Conservation (phyloP, 2,329 filamentous ascomycete species). For the Raffaelea ambrosiae region DNA sequence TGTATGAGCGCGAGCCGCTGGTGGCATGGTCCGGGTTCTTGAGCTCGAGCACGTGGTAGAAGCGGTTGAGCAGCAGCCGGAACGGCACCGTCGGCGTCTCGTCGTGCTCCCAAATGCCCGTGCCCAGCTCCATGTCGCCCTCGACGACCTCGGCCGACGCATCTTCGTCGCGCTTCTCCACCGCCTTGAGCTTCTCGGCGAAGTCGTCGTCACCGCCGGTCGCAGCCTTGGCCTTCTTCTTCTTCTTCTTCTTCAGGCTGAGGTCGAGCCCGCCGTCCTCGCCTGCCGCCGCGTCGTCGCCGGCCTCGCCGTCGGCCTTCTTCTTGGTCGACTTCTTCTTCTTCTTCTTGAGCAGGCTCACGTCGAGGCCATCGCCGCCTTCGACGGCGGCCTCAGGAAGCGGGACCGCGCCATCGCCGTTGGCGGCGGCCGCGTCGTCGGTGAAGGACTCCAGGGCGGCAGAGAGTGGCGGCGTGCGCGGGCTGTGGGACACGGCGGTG, state of each 20-base stretch:
- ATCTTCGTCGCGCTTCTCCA: conserved; percentile 54
- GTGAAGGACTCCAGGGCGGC: conserved; percentile 47
- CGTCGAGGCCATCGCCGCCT: conserved; percentile 52
- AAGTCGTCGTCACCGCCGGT: conserved; percentile 46
- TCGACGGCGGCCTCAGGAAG: conserved; percentile 25
- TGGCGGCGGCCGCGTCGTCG: conserved; percentile 33
- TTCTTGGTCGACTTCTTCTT: conserved; percentile 44
- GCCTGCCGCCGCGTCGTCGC: conserved; percentile 39
- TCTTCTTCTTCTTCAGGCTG: conserved; percentile 70
- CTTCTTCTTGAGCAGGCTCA: conserved; percentile 51
- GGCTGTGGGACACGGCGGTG: conserved; percentile 71
- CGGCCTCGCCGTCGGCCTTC: conserved; percentile 45
- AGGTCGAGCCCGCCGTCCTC: conserved; percentile 47
- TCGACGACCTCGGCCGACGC: conserved; percentile 43
- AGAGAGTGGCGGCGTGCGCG: conserved; percentile 54
- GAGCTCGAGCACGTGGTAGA: conserved; percentile 89
- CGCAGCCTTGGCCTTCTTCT: conserved; percentile 51
- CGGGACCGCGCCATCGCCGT: conserved; percentile 18
- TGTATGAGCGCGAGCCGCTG: conserved; percentile 88
- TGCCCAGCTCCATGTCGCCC: conserved; percentile 79
- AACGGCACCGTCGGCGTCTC: conserved; percentile 66
- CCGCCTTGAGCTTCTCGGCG: conserved; percentile 52
- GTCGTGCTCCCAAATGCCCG: conserved; percentile 83
- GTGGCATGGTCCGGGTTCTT: conserved; percentile 95
- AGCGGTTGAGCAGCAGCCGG: conserved; percentile 75